Base-by-base conservation (phyloP, 164 flowering plant genomes). In the Stephania cephalantha region DNA sequence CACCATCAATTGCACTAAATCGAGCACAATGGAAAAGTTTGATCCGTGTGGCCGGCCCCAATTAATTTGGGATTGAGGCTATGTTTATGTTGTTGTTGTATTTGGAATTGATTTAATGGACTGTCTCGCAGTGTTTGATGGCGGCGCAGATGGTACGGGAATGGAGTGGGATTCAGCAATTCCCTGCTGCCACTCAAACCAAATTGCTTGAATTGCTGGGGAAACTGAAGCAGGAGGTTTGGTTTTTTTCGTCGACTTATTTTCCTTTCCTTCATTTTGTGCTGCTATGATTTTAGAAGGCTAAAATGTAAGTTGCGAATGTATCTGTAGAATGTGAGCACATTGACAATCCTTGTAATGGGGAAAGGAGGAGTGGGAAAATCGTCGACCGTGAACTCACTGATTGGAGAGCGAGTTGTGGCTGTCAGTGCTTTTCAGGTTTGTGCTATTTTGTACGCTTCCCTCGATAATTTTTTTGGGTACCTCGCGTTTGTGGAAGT, bases 311-410 rank as follows among this genome's bases (percentile, higher is more conserved):
- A 35, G 35, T 30, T 58, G 46, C 13, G 12, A 2, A 10, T 30
- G 10, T 25, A 29, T 52, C 20, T 77, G 77, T 77, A 95, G 99
- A 83, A 91, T 83, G 94, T 91, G 79, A 86, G 69, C 85, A 80
- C 91, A 0, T 81, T 95, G 89, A 93, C 98, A 20, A 88, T 95
- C 65, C 94, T 95, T 74, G 98, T 95, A 35, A 83, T 93, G 99
- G 98, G 98, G 69, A 95, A 95, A 86, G 95, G 99, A 55, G 99
- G 99, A 64, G 95, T 93, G 79, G 99, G 99, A 11, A 93, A 95
- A 82, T 95, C 99, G 30, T 95, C 98, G 2, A 93, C 97, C 22
- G 92, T 95, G 45, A 95, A 95, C 80, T 95, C 99, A 15, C 84
- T 95, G 13, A 77, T 93, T 18, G 97, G 98, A 22, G 99, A 95